Percentiles rank a stretch among this genome's conserved stretches.
Conservation (phyloP, 2,329 filamentous ascomycete genomes). For the Fusarium heterosporum region DNA sequence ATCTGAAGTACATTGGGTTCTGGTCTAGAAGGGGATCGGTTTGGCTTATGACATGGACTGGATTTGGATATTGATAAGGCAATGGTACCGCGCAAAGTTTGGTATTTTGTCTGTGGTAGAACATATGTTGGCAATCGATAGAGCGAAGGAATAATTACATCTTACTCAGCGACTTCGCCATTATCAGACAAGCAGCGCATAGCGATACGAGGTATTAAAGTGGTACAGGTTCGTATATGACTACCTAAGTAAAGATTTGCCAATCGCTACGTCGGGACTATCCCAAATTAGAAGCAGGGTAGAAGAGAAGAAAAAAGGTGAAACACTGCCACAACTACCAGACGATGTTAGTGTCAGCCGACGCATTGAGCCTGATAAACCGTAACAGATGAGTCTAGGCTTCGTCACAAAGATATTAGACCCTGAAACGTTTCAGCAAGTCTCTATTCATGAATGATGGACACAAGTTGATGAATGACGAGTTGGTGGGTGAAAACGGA, state of each 20-base stretch:
- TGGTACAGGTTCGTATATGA: slow-evolving; percentile 18
- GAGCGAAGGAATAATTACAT: slow-evolving; percentile 8
- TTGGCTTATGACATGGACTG: slow-evolving; percentile 4
- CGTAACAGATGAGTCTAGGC: slow-evolving; percentile 12
- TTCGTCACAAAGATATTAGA: not conserved
- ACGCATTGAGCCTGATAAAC: slow-evolving; percentile 5
- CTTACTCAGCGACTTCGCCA: not conserved
- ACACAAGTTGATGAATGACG: not conserved
- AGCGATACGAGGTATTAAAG: slow-evolving; percentile 4
- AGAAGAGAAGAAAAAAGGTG: slow-evolving; percentile 5
- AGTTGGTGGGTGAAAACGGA: not conserved
- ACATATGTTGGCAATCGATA: slow-evolving; percentile 7
- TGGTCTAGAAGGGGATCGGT: not conserved
- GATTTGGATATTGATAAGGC: slow-evolving; percentile 1
- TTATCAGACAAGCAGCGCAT: slow-evolving; percentile 3
- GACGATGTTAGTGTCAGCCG: slow-evolving; percentile 30
- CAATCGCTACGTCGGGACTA: not conserved
- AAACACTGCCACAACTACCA: slow-evolving; percentile 38
- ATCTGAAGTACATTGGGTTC: not conserved
- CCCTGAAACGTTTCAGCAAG: not conserved
- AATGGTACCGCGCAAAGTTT: slow-evolving; percentile 4
- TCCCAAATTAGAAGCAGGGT: slow-evolving; percentile 42
- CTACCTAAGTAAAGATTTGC: slow-evolving; percentile 14
- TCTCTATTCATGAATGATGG: not conserved
- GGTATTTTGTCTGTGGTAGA: not conserved